Percentiles rank a stretch among this genome's conserved stretches.
phyloP scores from a whole-genome alignment of 306 rosid genomes.

The Geum urbanum region DNA sequence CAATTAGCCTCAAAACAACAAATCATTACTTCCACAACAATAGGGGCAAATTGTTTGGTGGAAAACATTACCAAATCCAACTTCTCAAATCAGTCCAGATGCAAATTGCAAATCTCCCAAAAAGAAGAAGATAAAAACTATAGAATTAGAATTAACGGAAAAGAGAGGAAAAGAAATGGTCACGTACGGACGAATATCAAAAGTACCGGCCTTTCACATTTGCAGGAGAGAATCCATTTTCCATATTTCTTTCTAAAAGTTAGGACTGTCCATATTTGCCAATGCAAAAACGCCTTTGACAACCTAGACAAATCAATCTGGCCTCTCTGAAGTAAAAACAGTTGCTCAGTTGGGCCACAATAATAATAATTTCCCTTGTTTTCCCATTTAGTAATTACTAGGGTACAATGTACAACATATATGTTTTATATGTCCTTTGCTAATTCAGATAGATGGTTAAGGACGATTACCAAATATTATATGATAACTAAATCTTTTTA shows the following conservation, averaged over 20 bases:
- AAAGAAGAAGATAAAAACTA: neutral
- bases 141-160: too few species aligned
- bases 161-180: neutral
- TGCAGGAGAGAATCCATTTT: neutral
- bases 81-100: neutral
- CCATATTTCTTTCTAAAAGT: neutral
- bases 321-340: constrained; percentile 9
- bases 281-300: too few species aligned
- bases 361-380: too few species aligned
- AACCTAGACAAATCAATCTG: constrained; percentile 2
- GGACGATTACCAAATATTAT: too few species aligned
- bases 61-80: neutral
- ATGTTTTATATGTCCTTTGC: too few species aligned
- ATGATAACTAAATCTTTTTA: too few species aligned
- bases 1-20: neutral
- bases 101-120: neutral
- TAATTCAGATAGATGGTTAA: too few species aligned
- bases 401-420: too few species aligned
- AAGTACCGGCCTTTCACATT: neutral
- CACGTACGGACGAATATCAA: too few species aligned
- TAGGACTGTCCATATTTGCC: neutral
- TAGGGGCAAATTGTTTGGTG: neutral
- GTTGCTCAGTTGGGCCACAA: constrained; percentile 9
- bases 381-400: too few species aligned
- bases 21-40: neutral